A percentile compares a stretch with the other conserved stretches of the same genome.
Evolutionary conservation across 805 yeast species (phyloP).

Genomic region (Yarrowia keelungensis): DNA sequence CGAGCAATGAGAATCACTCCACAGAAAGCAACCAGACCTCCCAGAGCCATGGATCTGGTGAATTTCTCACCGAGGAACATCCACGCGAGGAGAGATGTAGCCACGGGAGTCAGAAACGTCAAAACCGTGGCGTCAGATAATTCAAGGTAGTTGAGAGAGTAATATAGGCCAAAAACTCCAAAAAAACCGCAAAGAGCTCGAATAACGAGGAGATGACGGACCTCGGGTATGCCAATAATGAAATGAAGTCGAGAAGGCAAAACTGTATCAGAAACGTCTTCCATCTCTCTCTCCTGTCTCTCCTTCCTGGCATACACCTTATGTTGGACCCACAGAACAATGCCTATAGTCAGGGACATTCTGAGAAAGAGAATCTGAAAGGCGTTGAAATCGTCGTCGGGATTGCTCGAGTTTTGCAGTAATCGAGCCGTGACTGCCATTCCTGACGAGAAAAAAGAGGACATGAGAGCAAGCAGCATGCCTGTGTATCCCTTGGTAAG

Average conservation of each 20-base stretch:
- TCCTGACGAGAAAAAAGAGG: conserved; percentile 76
- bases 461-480: conserved; percentile 59
- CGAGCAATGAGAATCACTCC: conserved; percentile 86
- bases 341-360: conserved; percentile 67
- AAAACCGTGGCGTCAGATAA: conserved; percentile 84
- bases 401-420: conserved; percentile 62
- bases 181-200: conserved; percentile 79
- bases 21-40: conserved; percentile 68
- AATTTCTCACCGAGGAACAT: conserved; percentile 69
- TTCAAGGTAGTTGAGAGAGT: conserved; percentile 72
- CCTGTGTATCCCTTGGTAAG: conserved; percentile 55
- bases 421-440: conserved; percentile 80
- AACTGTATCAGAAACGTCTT: conserved; percentile 50
- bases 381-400: conserved; percentile 73
- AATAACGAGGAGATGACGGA: conserved; percentile 60
- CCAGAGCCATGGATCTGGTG: conserved; percentile 68
- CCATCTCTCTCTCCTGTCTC: conserved; percentile 55
- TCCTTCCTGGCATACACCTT: conserved; percentile 58
- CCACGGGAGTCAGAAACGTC: conserved; percentile 77
- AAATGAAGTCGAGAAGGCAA: conserved; percentile 46
- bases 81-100: conserved; percentile 78
- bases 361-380: conserved; percentile 78
- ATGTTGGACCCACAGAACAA: conserved; percentile 56
- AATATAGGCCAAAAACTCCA: conserved; percentile 83
- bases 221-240: conserved; percentile 64